Evolutionary conservation across 169 alveolate species (phyloP).

Genomic region (Plasmodium gaboni): DNA sequence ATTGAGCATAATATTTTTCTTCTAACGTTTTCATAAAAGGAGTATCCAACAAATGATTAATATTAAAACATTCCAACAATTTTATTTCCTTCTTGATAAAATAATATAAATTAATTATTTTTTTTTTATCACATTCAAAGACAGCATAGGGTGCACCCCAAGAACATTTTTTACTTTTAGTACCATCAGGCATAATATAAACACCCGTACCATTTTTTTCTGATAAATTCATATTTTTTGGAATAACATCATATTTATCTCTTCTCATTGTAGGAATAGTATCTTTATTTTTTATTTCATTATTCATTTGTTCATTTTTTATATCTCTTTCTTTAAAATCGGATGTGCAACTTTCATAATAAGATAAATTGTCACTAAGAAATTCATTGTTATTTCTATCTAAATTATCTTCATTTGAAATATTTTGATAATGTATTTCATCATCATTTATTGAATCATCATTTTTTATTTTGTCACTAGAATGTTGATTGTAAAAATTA

Average conservation of each 20-base stretch:
- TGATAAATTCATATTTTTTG: slow-evolving; percentile 18
- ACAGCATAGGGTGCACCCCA: slow-evolving; percentile 62
- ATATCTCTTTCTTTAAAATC: background rate
- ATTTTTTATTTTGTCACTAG: background rate
- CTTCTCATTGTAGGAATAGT: background rate
- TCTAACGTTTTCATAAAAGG: slow-evolving; percentile 23
- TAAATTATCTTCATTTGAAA: background rate
- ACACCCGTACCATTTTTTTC: slow-evolving; percentile 38
- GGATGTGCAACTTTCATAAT: background rate
- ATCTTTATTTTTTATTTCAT: background rate
- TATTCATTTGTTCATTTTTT: background rate
- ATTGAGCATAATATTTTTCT: slow-evolving; percentile 2
- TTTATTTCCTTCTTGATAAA: slow-evolving; percentile 21
- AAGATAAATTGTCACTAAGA: background rate
- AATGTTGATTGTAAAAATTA: background rate
- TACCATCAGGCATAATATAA: slow-evolving; percentile 42
- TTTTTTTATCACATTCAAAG: slow-evolving; percentile 10
- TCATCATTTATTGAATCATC: background rate
- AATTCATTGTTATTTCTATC: background rate
- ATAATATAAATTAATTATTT: slow-evolving; percentile 8
- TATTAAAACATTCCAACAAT: slow-evolving; percentile 15
- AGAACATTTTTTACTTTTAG: slow-evolving; percentile 16
- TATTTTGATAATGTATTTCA: background rate
- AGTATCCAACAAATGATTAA: slow-evolving; percentile 4
- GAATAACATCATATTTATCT: background rate